Evolutionary conservation across 306 rosid genomes (phyloP), one percentile per base, ranked within the genome.

Genomic region (Cucumis cinereus): DNA sequence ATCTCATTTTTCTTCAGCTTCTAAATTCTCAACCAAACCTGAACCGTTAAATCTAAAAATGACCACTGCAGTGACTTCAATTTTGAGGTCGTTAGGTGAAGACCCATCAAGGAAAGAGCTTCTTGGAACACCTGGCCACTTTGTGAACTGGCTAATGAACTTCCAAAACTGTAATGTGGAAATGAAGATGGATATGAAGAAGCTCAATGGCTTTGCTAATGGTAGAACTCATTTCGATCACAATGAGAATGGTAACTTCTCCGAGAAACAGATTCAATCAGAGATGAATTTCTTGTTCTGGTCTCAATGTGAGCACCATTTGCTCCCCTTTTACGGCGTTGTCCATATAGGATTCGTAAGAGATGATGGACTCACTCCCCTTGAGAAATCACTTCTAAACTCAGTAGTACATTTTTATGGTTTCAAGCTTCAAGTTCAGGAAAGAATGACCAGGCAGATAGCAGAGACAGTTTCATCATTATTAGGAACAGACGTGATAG

Each of bases 341-440:
- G 97, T 89, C 78, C 98, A 95, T 70, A 68, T 95, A 38, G 99
- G 99, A 67, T 92, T 81, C 77, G 77, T 92, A 67, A 30, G 82
- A 56, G 62, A 79, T 0, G 86, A 81, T 22, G 92, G 88, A 76
- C 81, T 79, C 73, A 82, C 68, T 75, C 89, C 91, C 22, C 77
- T 89, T 1, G 87, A 86, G 81, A 90, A 85, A 80, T 84, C 97
- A 40, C 87, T 87, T 61, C 28, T 95, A 50, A 94, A 86, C 82
- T 90, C 98, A 1, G 81, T 95, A 50, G 89, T 95, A 8, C 89
- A 87, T 80, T 95, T 95, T 82, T 92, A 88, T 47, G 98, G 98
- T 24, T 92, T 89, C 81, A 95, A 92, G 90, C 99, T 92, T 56
- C 99, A 95, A 86, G 99, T 95, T 33, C 99, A 95, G 83, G 99